Evolutionary conservation across 257 asterid species (phyloP).

Genomic region (Solanum piurae): DNA sequence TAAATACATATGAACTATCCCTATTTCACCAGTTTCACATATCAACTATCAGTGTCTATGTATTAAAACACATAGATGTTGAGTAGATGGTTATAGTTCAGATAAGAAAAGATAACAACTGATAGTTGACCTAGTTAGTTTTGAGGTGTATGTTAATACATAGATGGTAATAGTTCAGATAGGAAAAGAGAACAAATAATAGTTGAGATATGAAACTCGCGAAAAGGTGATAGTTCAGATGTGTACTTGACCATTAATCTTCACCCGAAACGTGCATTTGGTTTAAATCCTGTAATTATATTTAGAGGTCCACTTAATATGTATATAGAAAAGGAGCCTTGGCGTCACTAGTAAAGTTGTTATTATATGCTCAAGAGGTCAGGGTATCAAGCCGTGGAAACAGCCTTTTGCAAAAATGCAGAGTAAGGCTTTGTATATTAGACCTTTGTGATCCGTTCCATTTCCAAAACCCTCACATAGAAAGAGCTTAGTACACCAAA

Average conservation of each 20-base stretch:
- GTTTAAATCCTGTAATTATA: neutral
- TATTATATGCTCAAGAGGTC: neutral
- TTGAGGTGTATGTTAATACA: neutral
- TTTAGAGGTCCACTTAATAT: neutral
- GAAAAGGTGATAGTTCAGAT: too few species aligned
- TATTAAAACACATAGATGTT: too few species aligned
- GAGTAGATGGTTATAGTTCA: neutral
- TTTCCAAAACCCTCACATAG: neutral
- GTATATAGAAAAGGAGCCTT: neutral
- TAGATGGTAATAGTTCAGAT: neutral
- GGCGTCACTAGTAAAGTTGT: too few species aligned
- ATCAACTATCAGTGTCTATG: neutral
- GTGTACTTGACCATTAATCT: neutral
- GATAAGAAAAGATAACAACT: neutral
- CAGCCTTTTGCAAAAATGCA: too few species aligned
- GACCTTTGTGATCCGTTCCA: neutral
- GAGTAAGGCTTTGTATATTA: neutral
- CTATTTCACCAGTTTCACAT: too few species aligned
- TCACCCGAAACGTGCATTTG: too few species aligned
- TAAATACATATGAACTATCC: neutral
- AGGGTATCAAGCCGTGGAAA: too few species aligned
- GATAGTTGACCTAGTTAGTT: neutral
- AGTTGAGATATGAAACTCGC: neutral
- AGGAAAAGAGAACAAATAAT: neutral
- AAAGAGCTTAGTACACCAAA: neutral